A percentile compares a stretch with the other conserved stretches of the same genome.
These are phyloP conservation scores for Gynochthodes officinalis DNA, from an alignment of 257 asterid species.

Conservation along the genomic window DNA sequence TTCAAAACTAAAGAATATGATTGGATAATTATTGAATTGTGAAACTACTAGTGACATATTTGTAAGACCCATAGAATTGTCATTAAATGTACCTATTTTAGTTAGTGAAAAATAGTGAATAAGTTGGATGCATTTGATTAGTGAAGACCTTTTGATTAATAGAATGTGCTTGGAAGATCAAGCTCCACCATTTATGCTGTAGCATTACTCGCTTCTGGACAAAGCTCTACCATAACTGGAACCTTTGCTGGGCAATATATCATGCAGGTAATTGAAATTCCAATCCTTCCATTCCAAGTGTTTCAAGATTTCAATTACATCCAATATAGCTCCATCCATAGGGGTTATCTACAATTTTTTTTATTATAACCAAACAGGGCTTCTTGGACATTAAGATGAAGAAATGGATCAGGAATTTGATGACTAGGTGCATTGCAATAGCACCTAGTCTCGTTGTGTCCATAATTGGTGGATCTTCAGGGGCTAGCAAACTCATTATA, in stretches of 20 bases:
- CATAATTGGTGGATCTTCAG: constrained; percentile 77
- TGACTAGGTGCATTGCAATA: constrained; percentile 84
- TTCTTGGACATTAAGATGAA: constrained; percentile 80
- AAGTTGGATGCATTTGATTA: no score
- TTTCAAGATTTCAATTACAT: no score
- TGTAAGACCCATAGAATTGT: no score
- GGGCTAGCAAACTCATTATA: constrained; percentile 79
- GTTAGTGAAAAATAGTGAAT: no score
- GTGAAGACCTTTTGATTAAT: not conserved
- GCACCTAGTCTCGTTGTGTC: constrained; percentile 79
- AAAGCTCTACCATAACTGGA: constrained; percentile 89
- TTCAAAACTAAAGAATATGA: no score
- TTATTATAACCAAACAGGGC: not conserved
- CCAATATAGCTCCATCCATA: not conserved
- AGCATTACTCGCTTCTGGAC: constrained; percentile 90
- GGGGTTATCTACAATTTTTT: not conserved
- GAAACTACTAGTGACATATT: no score
- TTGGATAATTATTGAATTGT: no score
- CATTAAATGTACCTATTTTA: no score
- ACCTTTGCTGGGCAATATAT: constrained; percentile 93
- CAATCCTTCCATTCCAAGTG: not conserved
- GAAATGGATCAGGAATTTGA: constrained; percentile 61
- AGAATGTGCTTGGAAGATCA: constrained; percentile 85
- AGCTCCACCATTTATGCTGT: constrained; percentile 75
- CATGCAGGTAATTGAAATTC: constrained; percentile 64